Percentiles rank a stretch among this genome's conserved stretches.
Conservation (phyloP, 2,329 filamentous ascomycete genomes). For the Sarocladiaceae sp. region DNA sequence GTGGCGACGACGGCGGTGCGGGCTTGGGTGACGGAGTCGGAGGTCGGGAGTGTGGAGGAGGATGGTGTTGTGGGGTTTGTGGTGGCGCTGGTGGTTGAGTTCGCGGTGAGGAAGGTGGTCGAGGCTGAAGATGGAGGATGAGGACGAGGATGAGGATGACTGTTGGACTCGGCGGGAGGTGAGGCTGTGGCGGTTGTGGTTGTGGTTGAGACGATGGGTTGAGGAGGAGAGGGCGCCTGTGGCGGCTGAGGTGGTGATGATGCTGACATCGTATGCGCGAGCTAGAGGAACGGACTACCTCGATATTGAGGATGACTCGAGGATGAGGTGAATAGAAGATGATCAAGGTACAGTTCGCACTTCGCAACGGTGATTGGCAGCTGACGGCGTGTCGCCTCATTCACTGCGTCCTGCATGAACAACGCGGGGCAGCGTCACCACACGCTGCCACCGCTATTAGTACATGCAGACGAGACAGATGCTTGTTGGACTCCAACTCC, state of each 20-base stretch:
- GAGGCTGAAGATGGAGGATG: slow-evolving; percentile 7
- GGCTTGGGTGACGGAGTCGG: slow-evolving; percentile 46
- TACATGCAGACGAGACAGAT: too few species aligned
- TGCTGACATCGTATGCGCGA: neutral
- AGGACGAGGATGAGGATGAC: neutral
- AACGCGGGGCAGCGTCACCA: too few species aligned
- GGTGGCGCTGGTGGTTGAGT: slow-evolving; percentile 11
- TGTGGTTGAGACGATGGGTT: slow-evolving; percentile 4
- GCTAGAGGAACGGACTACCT: too few species aligned
- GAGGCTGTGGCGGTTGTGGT: slow-evolving; percentile 7
- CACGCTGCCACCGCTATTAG: too few species aligned
- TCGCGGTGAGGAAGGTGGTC: too few species aligned
- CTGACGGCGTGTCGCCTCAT: too few species aligned
- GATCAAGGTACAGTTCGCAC: too few species aligned
- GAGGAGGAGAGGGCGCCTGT: neutral
- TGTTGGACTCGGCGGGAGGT: neutral
- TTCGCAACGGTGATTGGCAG: too few species aligned
- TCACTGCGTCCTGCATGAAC: too few species aligned
- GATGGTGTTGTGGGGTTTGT: slow-evolving; percentile 19
- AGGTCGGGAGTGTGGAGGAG: slow-evolving; percentile 31
- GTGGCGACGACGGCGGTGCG: slow-evolving; percentile 54
- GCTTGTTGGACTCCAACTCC: too few species aligned
- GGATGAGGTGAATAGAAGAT: too few species aligned
- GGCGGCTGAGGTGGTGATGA: neutral
- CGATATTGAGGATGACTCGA: too few species aligned